Base-by-base conservation (phyloP, 345 rosid species). In the Citrus trifoliata region DNA sequence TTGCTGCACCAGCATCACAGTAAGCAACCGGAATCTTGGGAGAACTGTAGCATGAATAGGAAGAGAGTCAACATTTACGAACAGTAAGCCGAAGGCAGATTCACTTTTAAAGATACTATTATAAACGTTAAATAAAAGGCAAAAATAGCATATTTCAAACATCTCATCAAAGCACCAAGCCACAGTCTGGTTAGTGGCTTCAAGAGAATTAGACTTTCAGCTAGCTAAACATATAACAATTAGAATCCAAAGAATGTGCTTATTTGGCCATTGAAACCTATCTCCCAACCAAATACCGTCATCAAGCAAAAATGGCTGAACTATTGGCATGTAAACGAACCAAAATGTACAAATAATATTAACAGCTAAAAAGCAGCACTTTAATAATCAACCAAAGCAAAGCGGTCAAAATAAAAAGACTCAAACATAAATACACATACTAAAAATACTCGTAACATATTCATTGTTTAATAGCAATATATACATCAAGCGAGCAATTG, bases 1-100 rank as follows among this genome's bases (percentile, higher is more conserved):
- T 70, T 73, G 79, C 89, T 38, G 93, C 92, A 67, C 91, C 95
- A 8, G 92, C 95, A 87, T 97, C 99, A 83, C 98, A 93, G 82
- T 94, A 85, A 13, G 98, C 95, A 76, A 97, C 90, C 24, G 89
- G 86, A 53, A 83, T 77, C 86, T 86, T 87, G 66, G 87, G 86
- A 79, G 73, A 75, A 38, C 98, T 90, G 92, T 73, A 77, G 28
- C 71, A 81, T 58, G 51, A 80, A 59, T 28, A 56, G 13, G 19
- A 61, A 56, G 63, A 56, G 63, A 40, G 64, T 82, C 80, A 87
- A 59, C 27, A 55, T 18, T 48, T 28, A 13, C 19, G 25, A 75
- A 19, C 14, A 10, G 63, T 67, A 24, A 27, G 14, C 24, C 46
- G 27, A 48, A 55, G 12, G 40, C 27, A 70, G 7, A 67, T 35